Percentiles rank a stretch among this genome's conserved stretches.
Evolutionary conservation across 1,139 yeast species (phyloP).

Genomic region (Yamadazyma diospyri): DNA sequence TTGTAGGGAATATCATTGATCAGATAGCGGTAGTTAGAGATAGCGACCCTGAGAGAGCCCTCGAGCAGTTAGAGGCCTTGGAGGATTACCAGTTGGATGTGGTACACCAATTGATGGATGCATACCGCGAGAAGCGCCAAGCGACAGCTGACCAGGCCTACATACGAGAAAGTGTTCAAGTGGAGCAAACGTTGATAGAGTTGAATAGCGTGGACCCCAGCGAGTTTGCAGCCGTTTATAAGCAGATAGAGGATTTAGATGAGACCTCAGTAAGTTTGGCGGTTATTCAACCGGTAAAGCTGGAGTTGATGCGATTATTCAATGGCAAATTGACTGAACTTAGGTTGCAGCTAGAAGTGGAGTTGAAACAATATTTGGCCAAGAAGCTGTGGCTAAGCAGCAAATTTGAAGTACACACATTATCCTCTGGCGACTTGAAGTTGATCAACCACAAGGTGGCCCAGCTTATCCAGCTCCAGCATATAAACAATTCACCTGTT

Average conservation of each 20-base stretch:
- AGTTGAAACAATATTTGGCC: constrained; percentile 10
- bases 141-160: constrained; percentile 3
- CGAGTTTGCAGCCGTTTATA: constrained; percentile 4
- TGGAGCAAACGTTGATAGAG: constrained; percentile 6
- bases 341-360: constrained; percentile 5
- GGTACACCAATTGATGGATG: constrained; percentile 11
- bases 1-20: constrained; percentile 11
- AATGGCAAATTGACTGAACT: constrained; percentile 7
- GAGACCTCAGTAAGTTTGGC: constrained; percentile 2
- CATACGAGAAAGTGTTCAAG: constrained; percentile 7
- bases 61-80: constrained; percentile 14
- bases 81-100: constrained; percentile 13
- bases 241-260: constrained; percentile 5
- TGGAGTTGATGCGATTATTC: constrained; percentile 5
- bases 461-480: constrained; percentile 36
- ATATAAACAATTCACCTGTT: constrained; percentile 25
- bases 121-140: constrained; percentile 8
- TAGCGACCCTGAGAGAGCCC: constrained; percentile 2
- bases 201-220: constrained; percentile 9
- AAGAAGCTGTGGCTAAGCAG: constrained; percentile 18
- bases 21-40: constrained; percentile 2
- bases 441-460: constrained; percentile 13
- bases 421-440: constrained; percentile 11
- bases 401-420: constrained; percentile 7
- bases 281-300: constrained; percentile 3